Evolutionary conservation across 1,139 yeast species (phyloP), one percentile per base, ranked within the genome.

Genomic region (Candida sojae): DNA sequence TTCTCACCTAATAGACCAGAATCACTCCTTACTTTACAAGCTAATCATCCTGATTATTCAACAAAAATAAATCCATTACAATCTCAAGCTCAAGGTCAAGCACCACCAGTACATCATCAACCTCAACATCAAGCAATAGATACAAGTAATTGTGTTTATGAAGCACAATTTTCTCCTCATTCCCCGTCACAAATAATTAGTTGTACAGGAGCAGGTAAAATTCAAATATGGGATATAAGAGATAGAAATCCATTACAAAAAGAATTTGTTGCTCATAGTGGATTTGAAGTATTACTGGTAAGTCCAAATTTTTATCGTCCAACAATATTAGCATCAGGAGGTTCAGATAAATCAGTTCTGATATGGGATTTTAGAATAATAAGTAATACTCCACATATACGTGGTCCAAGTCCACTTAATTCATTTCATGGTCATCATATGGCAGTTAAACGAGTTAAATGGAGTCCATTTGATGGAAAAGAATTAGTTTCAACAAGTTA

Each of bases 221-320:
- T 88, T 25, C 88, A 90, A 45, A 58, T 91, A 1, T 92, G 96
- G 91, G 98, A 93, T 61, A 75, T 84, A n/a, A 73, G 97, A 53
- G 69, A 83, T 0, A 83, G 91, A 4, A 71, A 74, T 25, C 84
- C 86, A 2, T 71, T 86, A n/a, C 82, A 79, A 54, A 62, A 79
- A 46, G 87, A 83, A 57, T 83, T 77, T 55, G 68, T 83, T 13
- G 86, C 90, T 1, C 97, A 91, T 61, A 80, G 83, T 9, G 96
- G 96, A 1, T 75, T 89, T 48, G 98, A 93, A 62, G 79, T 89
- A 6, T 74, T 93, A 43, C 72, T 87, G 3, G 80, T 92, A 52
- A 97, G 91, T 70, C 92, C 93, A 86, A 93, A 93, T 70, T 91
- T 92, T 66, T 93, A 93, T 66, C 77, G 89, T 56, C 79, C 90